Conservation (phyloP, 495 filamentous ascomycete species). For the Glonium stellatum region DNA sequence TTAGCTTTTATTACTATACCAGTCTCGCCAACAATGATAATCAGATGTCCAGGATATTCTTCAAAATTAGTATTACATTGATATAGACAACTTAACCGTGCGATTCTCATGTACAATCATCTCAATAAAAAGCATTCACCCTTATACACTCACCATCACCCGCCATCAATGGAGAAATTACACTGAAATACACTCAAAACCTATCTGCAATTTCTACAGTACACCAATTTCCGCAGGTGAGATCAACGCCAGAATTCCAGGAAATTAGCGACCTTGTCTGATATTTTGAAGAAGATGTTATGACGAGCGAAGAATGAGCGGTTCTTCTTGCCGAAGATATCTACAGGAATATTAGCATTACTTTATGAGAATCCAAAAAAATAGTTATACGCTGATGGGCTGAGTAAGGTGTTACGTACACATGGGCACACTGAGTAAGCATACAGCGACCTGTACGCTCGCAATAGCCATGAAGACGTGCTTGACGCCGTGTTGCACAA, state of each 20-base stretch:
- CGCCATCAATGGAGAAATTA: too few relatives aligned
- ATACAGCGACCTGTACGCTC: constrained; percentile 69
- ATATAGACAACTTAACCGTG: too few relatives aligned
- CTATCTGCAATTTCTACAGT: too few relatives aligned
- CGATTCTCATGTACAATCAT: too few relatives aligned
- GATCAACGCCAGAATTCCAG: constrained; percentile 16
- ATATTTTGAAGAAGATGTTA: constrained; percentile 59
- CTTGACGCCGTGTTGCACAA: constrained; percentile 51
- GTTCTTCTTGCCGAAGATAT: constrained; percentile 74
- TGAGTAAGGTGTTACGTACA: constrained; percentile 49
- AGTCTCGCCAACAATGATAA: too few relatives aligned
- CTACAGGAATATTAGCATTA: constrained; percentile 39
- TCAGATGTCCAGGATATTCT: too few relatives aligned
- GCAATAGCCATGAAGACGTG: constrained; percentile 64
- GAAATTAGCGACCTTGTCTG: constrained; percentile 19
- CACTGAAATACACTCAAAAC: too few relatives aligned
- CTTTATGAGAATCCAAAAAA: background rate
- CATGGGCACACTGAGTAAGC: constrained; percentile 68
- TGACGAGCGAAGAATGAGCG: constrained; percentile 63
- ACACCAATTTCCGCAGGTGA: too few relatives aligned
- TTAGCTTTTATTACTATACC: too few relatives aligned
- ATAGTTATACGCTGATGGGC: background rate
- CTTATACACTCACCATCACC: too few relatives aligned
- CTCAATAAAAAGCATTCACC: too few relatives aligned
- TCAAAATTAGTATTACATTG: too few relatives aligned